phyloP scores from a whole-genome alignment of 768 basidiomycete genomes.

The Auriscalpium vulgare region DNA sequence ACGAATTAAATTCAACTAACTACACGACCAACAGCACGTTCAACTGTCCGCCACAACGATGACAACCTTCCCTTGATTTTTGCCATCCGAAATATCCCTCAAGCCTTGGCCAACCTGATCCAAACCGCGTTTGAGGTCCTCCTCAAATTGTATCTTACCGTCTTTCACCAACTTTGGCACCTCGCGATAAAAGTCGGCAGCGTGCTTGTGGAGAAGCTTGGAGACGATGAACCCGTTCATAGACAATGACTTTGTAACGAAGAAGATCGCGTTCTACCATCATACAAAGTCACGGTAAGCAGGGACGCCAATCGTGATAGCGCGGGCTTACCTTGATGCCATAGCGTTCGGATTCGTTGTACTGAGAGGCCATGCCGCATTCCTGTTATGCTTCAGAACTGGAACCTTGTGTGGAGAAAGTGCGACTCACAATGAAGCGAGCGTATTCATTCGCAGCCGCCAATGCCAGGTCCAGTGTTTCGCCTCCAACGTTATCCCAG shows the following conservation, averaged over 20 bases:
- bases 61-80: neutral
- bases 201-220: neutral
- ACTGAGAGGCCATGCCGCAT: slow-evolving; percentile 14
- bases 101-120: neutral
- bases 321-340: neutral
- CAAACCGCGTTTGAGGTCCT: neutral
- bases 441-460: slow-evolving; percentile 9
- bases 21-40: neutral
- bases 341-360: neutral
- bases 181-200: neutral
- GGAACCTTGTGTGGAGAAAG: neutral
- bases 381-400: slow-evolving; percentile 8
- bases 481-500: slow-evolving; percentile 2
- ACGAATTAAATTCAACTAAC: no score
- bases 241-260: neutral
- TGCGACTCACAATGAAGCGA: slow-evolving; percentile 18
- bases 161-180: neutral
- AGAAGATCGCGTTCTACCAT: neutral
- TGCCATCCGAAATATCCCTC: neutral
- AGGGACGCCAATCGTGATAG: neutral
- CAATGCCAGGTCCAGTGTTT: slow-evolving; percentile 23
- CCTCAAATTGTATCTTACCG: neutral
- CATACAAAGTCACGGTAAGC: neutral
- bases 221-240: neutral
- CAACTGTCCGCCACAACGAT: neutral